A percentile compares a stretch with the other conserved stretches of the same genome.
phyloP scores from a whole-genome alignment of 2,329 filamentous ascomycete species.

The Hortaea sp. region DNA sequence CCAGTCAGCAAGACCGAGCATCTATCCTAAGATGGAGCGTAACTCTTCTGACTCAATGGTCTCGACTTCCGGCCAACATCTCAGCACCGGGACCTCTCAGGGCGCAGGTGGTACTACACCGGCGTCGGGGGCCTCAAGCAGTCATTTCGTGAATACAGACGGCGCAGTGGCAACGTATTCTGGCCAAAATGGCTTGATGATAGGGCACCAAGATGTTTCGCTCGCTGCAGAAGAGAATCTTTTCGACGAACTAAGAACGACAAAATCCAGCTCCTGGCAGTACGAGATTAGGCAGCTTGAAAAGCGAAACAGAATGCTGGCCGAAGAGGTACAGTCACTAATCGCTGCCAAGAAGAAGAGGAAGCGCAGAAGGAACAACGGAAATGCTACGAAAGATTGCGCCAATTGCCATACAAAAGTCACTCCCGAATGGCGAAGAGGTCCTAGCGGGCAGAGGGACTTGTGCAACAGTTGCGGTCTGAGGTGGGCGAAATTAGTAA shows the following conservation, averaged over 20 bases:
- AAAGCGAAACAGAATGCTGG: constrained; percentile 73
- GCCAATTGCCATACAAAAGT: constrained; percentile 84
- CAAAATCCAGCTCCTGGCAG: constrained; percentile 88
- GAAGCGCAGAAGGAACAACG: constrained; percentile 80
- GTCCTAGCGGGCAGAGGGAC: constrained; percentile 83
- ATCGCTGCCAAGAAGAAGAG: constrained; percentile 84
- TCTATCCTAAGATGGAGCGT: constrained; percentile 18
- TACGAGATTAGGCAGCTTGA: constrained; percentile 91
- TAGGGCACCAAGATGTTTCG: constrained; percentile 54
- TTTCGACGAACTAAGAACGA: constrained; percentile 85
- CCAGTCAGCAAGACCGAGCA: constrained; percentile 32
- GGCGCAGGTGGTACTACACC: constrained; percentile 8
- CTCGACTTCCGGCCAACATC: neutral
- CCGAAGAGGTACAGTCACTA: constrained; percentile 75
- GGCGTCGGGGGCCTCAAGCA: constrained; percentile 20
- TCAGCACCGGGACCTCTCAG: neutral
- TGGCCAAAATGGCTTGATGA: constrained; percentile 35
- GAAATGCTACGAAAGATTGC: constrained; percentile 75
- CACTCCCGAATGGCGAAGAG: constrained; percentile 88
- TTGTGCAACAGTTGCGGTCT: constrained; percentile 92
- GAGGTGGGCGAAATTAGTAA: constrained; percentile 88
- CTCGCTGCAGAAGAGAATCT: constrained; percentile 74
- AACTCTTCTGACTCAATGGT: constrained; percentile 16
- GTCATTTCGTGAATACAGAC: constrained; percentile 30
- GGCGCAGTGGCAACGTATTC: constrained; percentile 32